These are phyloP conservation scores for Clitoria ternatea DNA, from an alignment of 306 rosid species.

Conservation along the genomic window DNA sequence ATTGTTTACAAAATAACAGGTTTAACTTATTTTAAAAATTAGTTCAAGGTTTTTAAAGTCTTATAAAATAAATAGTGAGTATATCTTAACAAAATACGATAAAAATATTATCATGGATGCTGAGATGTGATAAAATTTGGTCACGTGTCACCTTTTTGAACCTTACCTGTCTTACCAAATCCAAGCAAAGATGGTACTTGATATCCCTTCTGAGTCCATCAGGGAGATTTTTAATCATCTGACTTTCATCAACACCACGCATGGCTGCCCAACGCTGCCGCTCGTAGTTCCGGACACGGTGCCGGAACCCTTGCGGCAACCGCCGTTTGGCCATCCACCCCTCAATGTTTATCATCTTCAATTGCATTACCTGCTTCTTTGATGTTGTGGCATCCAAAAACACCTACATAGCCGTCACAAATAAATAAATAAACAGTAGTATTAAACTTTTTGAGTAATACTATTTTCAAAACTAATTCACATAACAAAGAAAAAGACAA, in stretches of 20 bases:
- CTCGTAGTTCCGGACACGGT: constrained; percentile 83
- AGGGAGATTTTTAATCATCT: constrained; percentile 74
- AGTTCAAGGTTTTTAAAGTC: no score
- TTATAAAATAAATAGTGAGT: no score
- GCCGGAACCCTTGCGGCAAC: constrained; percentile 66
- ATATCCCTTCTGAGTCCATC: constrained; percentile 91
- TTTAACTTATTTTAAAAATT: no score
- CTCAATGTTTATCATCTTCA: constrained; percentile 89
- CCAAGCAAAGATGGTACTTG: constrained; percentile 90
- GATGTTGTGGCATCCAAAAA: constrained; percentile 89
- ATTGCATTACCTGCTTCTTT: constrained; percentile 87
- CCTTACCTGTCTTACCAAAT: constrained; percentile 73
- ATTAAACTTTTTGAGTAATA: no score
- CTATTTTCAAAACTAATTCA: no score
- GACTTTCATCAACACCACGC: constrained; percentile 88
- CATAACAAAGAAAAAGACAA: no score
- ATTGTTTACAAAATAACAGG: no score
- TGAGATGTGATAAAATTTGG: neutral
- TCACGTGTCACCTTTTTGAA: neutral
- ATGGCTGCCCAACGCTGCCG: constrained; percentile 86
- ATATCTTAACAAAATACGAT: no score
- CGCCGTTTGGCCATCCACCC: constrained; percentile 96
- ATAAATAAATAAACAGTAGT: no score
- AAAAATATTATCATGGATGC: no score
- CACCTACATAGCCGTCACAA: constrained; percentile 41